Conservation (phyloP, 768 basidiomycete species). For the Mycena olivaceomarginata region DNA sequence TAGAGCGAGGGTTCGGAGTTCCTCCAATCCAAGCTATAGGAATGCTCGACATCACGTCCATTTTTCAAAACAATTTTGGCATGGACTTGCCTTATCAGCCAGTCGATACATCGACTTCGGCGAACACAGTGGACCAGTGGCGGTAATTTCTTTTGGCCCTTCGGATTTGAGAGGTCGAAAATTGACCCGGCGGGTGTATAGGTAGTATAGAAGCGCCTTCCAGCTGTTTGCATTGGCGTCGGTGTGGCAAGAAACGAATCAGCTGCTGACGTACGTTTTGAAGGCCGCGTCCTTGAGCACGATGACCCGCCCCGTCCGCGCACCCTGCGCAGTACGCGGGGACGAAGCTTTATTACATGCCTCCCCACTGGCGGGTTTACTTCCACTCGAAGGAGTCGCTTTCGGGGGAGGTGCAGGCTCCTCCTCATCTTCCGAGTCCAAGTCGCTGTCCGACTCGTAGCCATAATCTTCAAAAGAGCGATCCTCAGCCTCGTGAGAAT, state of each 20-base stretch:
- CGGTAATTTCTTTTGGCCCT: slow-evolving; percentile 19
- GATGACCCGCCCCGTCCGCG: slow-evolving; percentile 41
- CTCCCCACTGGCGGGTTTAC: not conserved
- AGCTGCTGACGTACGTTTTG: slow-evolving; percentile 41
- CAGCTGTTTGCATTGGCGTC: slow-evolving; percentile 49
- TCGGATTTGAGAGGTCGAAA: slow-evolving; percentile 57
- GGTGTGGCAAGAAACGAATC: not conserved
- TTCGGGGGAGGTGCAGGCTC: not conserved
- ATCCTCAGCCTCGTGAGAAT: slow-evolving; percentile 27
- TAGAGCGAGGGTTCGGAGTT: slow-evolving; percentile 46
- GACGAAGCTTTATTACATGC: not conserved
- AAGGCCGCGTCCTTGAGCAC: slow-evolving; percentile 45
- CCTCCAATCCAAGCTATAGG: slow-evolving; percentile 43
- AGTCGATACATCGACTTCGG: slow-evolving; percentile 68
- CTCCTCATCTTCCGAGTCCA: slow-evolving; percentile 32
- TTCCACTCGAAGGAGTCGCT: not conserved
- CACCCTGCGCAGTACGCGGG: not conserved
- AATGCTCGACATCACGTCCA: not conserved
- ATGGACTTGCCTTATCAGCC: slow-evolving; percentile 57
- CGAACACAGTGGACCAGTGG: slow-evolving; percentile 51
- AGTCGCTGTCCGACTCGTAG: slow-evolving; percentile 49
- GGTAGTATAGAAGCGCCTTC: slow-evolving; percentile 61
- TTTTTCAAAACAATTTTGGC: not conserved
- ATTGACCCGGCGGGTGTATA: slow-evolving; percentile 57
- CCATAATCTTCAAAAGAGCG: slow-evolving; percentile 33